Conservation (phyloP, 305 asterid genomes). For the Solanum chacoense region DNA sequence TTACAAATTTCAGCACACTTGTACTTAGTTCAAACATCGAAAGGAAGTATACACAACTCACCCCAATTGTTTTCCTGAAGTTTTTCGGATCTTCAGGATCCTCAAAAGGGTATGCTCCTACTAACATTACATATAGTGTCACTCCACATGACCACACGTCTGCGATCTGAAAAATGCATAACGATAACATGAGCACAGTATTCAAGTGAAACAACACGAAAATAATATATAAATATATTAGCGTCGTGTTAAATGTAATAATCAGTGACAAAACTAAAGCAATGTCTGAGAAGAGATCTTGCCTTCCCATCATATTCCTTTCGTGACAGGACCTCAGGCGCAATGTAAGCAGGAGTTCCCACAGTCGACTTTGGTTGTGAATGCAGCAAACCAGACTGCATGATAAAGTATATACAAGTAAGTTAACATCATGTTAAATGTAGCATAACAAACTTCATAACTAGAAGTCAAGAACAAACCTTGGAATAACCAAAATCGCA, state of each 20-base stretch:
- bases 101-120: conserved; percentile 43
- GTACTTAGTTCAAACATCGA: neutral
- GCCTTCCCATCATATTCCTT: conserved; percentile 47
- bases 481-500: conserved; percentile 90
- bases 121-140: conserved; percentile 37
- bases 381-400: conserved; percentile 34
- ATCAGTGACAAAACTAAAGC: neutral
- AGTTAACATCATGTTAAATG: neutral
- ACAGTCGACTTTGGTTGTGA: conserved; percentile 42
- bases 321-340: conserved; percentile 34
- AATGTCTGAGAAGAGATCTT: neutral
- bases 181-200: neutral
- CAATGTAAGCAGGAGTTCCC: conserved; percentile 44
- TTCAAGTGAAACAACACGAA: neutral
- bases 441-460: neutral
- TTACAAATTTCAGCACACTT: neutral
- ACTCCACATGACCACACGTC: conserved; percentile 47
- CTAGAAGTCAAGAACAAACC: conserved; percentile 19
- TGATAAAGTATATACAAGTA: neutral
- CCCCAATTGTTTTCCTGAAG: conserved; percentile 32
- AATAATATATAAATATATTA: neutral
- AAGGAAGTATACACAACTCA: conserved; percentile 4
- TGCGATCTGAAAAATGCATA: conserved; percentile 19
- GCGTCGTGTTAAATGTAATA: neutral
- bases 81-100: conserved; percentile 41